phyloP scores from a whole-genome alignment of 1,284 basidiomycete species.

The Meripilus lineatus region DNA sequence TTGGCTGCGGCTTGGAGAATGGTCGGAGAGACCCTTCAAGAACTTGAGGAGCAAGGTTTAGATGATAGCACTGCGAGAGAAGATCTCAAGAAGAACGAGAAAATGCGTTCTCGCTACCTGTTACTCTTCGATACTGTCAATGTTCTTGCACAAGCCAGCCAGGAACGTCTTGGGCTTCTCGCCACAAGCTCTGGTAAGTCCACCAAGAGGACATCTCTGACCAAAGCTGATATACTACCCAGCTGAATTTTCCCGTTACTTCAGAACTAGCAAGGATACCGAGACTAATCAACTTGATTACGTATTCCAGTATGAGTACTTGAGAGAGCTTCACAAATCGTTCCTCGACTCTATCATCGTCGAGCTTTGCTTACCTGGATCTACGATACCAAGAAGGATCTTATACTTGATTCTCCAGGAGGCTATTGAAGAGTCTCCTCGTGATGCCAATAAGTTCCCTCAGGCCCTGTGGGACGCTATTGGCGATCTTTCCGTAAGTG shows the following conservation, averaged over 20 bases:
- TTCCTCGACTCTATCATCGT: slow-evolving; percentile 78
- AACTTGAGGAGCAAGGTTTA: slow-evolving; percentile 48
- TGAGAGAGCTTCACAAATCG: slow-evolving; percentile 60
- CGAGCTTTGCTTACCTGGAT: slow-evolving; percentile 68
- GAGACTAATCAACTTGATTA: slow-evolving; percentile 39
- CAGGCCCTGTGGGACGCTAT: slow-evolving; percentile 73
- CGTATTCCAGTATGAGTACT: slow-evolving; percentile 55
- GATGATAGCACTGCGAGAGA: slow-evolving; percentile 45
- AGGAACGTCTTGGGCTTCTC: slow-evolving; percentile 57
- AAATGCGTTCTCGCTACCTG: slow-evolving; percentile 55
- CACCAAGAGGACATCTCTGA: no score
- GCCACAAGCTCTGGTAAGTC: slow-evolving; percentile 59
- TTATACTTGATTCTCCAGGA: slow-evolving; percentile 63
- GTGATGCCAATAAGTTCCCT: slow-evolving; percentile 66
- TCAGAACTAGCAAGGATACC: slow-evolving; percentile 41
- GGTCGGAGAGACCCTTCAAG: slow-evolving; percentile 48
- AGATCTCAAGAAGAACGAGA: slow-evolving; percentile 44
- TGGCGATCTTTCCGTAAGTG: slow-evolving; percentile 67
- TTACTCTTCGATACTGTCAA: slow-evolving; percentile 59
- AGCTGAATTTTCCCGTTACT: slow-evolving; percentile 68
- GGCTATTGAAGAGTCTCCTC: slow-evolving; percentile 62
- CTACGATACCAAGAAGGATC: slow-evolving; percentile 57
- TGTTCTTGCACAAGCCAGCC: slow-evolving; percentile 51
- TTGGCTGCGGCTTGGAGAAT: slow-evolving; percentile 73
- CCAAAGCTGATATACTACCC: slow-evolving; percentile 9